phyloP scores from a whole-genome alignment of 768 basidiomycete genomes.

The Lyophyllum semitale region DNA sequence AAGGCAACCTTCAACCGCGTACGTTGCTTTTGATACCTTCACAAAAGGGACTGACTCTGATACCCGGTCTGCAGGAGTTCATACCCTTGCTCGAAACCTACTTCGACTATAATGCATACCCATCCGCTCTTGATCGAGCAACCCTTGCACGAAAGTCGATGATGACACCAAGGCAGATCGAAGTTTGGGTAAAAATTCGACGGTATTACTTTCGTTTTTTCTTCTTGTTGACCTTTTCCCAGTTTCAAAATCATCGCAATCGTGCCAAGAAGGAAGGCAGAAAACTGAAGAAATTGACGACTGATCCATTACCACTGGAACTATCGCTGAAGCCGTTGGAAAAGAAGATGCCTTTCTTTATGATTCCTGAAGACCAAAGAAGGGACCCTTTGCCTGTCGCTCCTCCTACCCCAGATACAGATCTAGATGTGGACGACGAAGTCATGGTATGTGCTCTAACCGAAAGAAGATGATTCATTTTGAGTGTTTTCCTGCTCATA shows the following conservation, averaged over 20 bases:
- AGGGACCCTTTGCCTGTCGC: slow-evolving; percentile 1
- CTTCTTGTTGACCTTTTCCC: neutral
- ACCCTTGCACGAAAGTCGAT: slow-evolving; percentile 40
- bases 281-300: slow-evolving; percentile 16
- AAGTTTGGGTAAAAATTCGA: slow-evolving; percentile 52
- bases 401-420: slow-evolving; percentile 11
- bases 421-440: slow-evolving; percentile 9
- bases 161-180: slow-evolving; percentile 49
- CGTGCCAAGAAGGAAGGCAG: slow-evolving; percentile 35
- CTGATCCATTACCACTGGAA: slow-evolving; percentile 20
- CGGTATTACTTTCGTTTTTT: neutral
- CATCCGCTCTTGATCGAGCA: slow-evolving; percentile 37
- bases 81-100: slow-evolving; percentile 46
- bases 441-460: slow-evolving; percentile 5
- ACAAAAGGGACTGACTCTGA: neutral
- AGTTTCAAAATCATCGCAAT: slow-evolving; percentile 60
- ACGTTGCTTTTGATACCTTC: neutral
- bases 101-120: slow-evolving; percentile 48
- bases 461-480: neutral
- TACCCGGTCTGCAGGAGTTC: slow-evolving; percentile 34
- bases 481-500: neutral
- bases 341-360: slow-evolving; percentile 24
- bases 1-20: slow-evolving; percentile 8
- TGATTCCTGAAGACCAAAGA: slow-evolving; percentile 20
- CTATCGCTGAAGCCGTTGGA: slow-evolving; percentile 26